Evolutionary conservation across 495 filamentous ascomycete genomes (phyloP), one percentile per base, ranked within the genome.

Genomic region (Penicillium simplicissimum): DNA sequence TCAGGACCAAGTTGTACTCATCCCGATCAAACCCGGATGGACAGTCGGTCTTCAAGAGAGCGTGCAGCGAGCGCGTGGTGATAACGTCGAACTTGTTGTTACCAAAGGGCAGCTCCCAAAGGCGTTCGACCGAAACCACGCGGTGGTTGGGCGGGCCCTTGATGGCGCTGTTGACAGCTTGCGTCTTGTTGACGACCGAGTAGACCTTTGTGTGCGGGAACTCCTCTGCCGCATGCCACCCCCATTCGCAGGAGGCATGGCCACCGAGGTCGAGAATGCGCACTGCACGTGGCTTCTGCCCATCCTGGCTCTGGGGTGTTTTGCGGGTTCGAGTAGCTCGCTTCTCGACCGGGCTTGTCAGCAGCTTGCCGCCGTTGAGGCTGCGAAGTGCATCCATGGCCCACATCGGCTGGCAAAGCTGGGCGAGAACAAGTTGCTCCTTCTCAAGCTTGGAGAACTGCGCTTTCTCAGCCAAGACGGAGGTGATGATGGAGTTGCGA

Each of bases 11-110:
- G 66, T 96, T 90, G 78, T 94, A 98, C 70, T 98, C 94, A 66
- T 98, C 93, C 33, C 81, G 70, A 25, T 84, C 79, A 69, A 87
- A 78, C 23, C 76, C 73, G 9, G 62, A 56, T 15, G 81, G 73
- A 72, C 79, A 64, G 75, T 87, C 69, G 8, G 85, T 84, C 75
- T 92, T 93, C 55, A 98, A 83, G 37, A 91, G 80, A 59, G 88
- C 81, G 72, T 94, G 90, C 19, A 98, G 81, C 19, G 91, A 89
- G n/a, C 94, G 92, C 4, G 93, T 90, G 6, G 91, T 96, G 70
- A 98, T 86, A 42, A 96, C 86, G 67, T 97, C 93, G 68, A 98
- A 98, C 74, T 96, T 88, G 65, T 89, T 86, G 66, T 91, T 86
- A 14, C 85, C 86, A 79, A 97, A 98, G 13, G 95, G 95, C 0